A percentile compares a stretch with the other conserved stretches of the same genome.
Evolutionary conservation across 2,329 filamentous ascomycete species (phyloP).

Genomic region (Aspergillus ruber): DNA sequence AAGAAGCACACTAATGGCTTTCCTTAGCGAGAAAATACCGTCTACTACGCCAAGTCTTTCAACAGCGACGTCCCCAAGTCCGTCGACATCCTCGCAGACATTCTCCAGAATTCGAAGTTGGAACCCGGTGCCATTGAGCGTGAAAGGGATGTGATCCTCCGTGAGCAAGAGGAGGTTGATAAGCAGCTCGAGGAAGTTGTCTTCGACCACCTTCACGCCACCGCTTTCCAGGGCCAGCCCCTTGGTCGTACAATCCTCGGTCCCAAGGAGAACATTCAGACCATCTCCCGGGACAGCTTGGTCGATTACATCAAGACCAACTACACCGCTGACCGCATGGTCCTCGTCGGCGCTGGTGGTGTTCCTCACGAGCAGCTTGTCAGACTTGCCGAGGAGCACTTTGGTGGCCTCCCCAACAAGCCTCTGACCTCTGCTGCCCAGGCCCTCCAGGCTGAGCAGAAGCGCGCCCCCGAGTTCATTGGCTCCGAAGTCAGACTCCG

Average conservation of each 20-base stretch:
- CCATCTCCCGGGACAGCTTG: constrained; percentile 86
- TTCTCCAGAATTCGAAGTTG: constrained; percentile 98
- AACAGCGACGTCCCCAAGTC: constrained; percentile 94
- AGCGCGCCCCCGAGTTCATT: constrained; percentile 88
- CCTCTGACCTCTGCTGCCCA: constrained; percentile 69
- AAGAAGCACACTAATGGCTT: constrained; percentile 17
- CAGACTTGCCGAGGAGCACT: constrained; percentile 94
- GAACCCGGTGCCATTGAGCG: constrained; percentile 89
- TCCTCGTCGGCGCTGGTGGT: constrained; percentile 90
- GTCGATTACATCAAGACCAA: constrained; percentile 98
- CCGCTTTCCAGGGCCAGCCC: constrained; percentile 92
- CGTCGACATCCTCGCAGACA: constrained; percentile 97
- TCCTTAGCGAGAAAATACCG: constrained; percentile 87
- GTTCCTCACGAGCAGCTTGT: constrained; percentile 91
- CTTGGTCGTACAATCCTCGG: constrained; percentile 96
- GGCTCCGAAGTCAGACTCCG: constrained; percentile 93
- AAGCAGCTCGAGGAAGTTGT: constrained; percentile 99
- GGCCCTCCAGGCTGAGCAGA: constrained; percentile 63
- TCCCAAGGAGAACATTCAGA: constrained; percentile 95
- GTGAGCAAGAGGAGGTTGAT: constrained; percentile 98
- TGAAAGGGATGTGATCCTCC: constrained; percentile 96
- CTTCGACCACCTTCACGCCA: constrained; percentile 97
- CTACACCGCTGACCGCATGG: constrained; percentile 99
- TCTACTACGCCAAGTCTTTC: constrained; percentile 99
- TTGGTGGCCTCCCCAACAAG: constrained; percentile 69